Percentiles rank a stretch among this genome's conserved stretches.
phyloP scores from a whole-genome alignment of 495 filamentous ascomycete species.

The Penicillium atrosanguineum region DNA sequence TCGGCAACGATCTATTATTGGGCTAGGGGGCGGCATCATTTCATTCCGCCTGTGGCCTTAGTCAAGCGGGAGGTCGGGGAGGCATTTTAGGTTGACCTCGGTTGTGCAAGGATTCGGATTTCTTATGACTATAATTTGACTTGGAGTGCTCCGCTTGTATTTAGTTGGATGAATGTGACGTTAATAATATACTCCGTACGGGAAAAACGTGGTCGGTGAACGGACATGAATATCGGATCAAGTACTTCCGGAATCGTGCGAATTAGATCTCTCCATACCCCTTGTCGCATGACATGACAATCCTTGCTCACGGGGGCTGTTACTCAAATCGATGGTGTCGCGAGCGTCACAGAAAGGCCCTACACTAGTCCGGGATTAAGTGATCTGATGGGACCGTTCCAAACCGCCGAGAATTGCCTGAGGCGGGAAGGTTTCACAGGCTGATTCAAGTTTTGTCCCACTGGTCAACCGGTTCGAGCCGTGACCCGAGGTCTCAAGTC shows the following conservation, averaged over 20 bases:
- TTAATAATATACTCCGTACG: no score
- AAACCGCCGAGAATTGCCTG: not conserved
- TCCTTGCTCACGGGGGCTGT: not conserved
- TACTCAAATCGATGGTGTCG: not conserved
- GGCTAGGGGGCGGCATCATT: slow-evolving; percentile 38
- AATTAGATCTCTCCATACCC: not conserved
- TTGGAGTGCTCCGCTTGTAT: not conserved
- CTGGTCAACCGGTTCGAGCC: not conserved
- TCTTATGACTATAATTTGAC: not conserved
- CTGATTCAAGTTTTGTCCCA: not conserved
- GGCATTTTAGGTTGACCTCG: not conserved
- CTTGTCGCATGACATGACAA: slow-evolving; percentile 6
- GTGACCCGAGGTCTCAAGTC: not conserved
- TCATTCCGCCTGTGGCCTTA: slow-evolving; percentile 43
- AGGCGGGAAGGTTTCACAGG: slow-evolving; percentile 4
- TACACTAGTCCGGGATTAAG: slow-evolving; percentile 4
- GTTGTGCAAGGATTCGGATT: not conserved
- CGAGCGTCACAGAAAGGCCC: not conserved
- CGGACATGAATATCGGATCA: not conserved
- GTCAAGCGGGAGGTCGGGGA: slow-evolving; percentile 35
- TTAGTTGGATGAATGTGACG: not conserved
- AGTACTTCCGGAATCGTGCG: not conserved
- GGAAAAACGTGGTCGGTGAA: not conserved
- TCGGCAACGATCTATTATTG: slow-evolving; percentile 48
- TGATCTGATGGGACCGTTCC: slow-evolving; percentile 17